Evolutionary conservation across 208 protist genomes (phyloP).

Genomic region (Wallacemonas sp.): DNA sequence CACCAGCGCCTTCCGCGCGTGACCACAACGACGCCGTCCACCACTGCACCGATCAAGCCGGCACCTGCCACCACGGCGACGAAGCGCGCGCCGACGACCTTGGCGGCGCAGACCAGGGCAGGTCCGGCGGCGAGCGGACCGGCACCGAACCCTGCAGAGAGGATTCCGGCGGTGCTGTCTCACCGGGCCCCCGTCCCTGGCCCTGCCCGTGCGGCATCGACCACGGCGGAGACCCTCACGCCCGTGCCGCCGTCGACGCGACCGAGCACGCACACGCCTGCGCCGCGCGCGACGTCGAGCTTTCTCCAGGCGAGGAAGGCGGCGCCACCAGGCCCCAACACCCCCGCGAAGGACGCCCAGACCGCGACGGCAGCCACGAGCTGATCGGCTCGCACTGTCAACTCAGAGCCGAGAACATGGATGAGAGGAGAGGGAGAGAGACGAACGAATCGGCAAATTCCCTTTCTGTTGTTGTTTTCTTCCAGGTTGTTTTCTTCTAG

Average conservation of each 20-base stretch:
- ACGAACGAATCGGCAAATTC: neutral
- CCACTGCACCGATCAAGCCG: neutral
- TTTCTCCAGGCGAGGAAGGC: constrained; percentile 1
- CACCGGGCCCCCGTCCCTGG: neutral
- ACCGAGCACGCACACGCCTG: neutral
- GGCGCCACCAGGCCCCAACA: neutral
- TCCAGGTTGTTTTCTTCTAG: constrained; percentile 15
- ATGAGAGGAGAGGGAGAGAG: no score
- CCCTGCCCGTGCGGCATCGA: neutral
- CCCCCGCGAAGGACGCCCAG: neutral
- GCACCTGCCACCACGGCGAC: neutral
- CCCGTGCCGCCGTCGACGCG: neutral
- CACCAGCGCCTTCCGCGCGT: constrained; percentile 1
- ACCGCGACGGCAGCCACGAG: constrained; percentile 2
- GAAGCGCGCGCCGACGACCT: neutral
- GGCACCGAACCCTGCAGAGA: neutral
- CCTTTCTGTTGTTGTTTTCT: neutral
- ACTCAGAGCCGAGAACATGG: no score
- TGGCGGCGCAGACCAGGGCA: no score
- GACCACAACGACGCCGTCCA: constrained; percentile 3
- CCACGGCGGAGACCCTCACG: neutral
- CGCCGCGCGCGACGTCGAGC: neutral
- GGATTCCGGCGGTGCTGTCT: neutral
- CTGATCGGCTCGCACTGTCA: no score
- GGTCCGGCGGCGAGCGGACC: no score